Evolutionary conservation across 2,329 filamentous ascomycete species (phyloP).

Genomic region (Verruconis gallopava): DNA sequence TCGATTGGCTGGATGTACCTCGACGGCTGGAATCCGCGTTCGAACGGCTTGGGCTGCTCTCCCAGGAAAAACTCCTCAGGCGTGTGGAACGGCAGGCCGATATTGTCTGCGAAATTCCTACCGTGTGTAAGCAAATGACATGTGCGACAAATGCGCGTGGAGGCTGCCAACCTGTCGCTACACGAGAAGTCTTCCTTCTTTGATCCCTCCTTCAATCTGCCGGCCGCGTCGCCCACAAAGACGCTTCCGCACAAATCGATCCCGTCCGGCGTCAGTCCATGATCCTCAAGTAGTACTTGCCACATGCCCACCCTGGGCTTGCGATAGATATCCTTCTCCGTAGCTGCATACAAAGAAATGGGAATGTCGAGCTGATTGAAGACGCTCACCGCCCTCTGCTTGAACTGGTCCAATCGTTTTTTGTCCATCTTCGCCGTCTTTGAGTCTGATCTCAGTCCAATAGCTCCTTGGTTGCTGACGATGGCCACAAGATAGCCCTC

Average conservation of each 20-base stretch:
- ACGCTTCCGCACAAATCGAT: constrained; percentile 62
- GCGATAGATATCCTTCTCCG: constrained; percentile 64
- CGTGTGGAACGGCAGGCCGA: constrained; percentile 67
- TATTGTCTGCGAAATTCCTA: constrained; percentile 74
- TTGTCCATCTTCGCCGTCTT: constrained; percentile 56
- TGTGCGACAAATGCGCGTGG: too few species aligned
- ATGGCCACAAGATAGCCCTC: constrained; percentile 64
- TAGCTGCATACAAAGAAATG: constrained; percentile 73
- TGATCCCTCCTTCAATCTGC: constrained; percentile 29
- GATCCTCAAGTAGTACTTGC: constrained; percentile 47
- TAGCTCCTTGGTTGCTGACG: constrained; percentile 77
- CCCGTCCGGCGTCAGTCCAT: constrained; percentile 31
- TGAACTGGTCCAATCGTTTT: constrained; percentile 65
- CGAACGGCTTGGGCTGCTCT: constrained; percentile 51
- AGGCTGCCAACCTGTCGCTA: constrained; percentile 39
- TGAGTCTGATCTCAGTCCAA: constrained; percentile 63
- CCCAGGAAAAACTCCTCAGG: constrained; percentile 86
- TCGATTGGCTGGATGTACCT: constrained; percentile 7
- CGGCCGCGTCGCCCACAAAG: constrained; percentile 80
- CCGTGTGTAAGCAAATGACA: too few species aligned
- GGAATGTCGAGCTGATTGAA: constrained; percentile 63
- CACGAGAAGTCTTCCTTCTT: constrained; percentile 44
- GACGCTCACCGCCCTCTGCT: constrained; percentile 60
- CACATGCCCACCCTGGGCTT: constrained; percentile 90
- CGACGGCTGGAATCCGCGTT: constrained; percentile 57